Evolutionary conservation across 2,329 filamentous ascomycete species (phyloP).

Genomic region (Fusarium chuoi): DNA sequence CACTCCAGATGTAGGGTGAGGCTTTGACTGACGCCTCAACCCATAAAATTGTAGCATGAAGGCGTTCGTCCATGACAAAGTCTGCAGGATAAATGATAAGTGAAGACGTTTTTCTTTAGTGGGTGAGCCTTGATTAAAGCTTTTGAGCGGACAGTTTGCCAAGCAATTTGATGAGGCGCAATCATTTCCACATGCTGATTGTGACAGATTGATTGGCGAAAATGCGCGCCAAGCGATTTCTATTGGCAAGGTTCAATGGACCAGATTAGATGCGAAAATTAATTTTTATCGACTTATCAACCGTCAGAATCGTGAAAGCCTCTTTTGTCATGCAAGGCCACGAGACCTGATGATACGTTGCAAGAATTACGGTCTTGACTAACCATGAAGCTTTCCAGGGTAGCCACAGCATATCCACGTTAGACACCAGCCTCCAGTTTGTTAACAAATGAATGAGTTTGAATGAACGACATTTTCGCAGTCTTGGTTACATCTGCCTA

Average conservation of each 20-base stretch:
- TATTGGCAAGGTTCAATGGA: fast-evolving
- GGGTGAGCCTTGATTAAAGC: background rate
- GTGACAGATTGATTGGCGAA: background rate
- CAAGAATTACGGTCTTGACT: fast-evolving
- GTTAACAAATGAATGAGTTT: background rate
- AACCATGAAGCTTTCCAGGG: background rate
- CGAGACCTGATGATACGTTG: background rate
- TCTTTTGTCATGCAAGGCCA: background rate
- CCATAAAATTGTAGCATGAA: background rate
- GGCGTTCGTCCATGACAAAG: background rate
- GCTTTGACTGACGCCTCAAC: background rate
- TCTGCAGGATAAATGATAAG: too few relatives aligned
- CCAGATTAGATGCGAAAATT: fast-evolving
- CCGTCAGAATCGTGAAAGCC: fast-evolving
- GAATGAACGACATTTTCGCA: fast-evolving
- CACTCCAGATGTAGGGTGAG: conserved; percentile 11
- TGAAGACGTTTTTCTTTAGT: background rate
- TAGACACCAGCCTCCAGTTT: fast-evolving
- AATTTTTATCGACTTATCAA: fast-evolving
- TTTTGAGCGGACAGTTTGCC: background rate
- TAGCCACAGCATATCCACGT: too few relatives aligned
- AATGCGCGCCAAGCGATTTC: fast-evolving
- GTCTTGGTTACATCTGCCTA: fast-evolving
- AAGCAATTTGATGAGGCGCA: background rate
- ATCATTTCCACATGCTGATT: background rate